Base-by-base conservation (phyloP, 139 green algal genomes). In the Coccomyxa sp. region DNA sequence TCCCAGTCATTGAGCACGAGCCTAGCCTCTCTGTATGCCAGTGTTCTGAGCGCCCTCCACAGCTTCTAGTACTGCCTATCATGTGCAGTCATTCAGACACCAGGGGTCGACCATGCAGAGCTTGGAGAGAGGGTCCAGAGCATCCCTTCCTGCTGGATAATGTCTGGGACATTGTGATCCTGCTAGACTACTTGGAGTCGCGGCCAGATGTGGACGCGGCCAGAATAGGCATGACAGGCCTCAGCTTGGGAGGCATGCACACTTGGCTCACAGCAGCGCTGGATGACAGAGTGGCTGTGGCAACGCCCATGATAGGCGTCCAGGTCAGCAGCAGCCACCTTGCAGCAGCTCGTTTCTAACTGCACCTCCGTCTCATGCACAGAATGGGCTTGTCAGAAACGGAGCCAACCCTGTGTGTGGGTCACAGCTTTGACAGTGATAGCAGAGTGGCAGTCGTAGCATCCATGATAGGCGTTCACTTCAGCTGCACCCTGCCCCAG, bases 81-180 rank as follows among this genome's bases (percentile, higher is more conserved):
- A 58, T 58, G 44, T 16, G 44, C 12, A 37, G 2, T 36, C n/a
- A 22, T 71, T 22, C 64, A 38, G 64, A 14, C n/a, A 31, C 1
- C 27, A 10, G 50, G 50, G 50, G 18, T 64, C 18, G 2, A 22
- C 18, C 50, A 31, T 2, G 64, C n/a, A 71, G 64, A 29, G 64
- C 64, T 18, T 71, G 64, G 64, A 34, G 64, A 37, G 7, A 2
- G 2, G n/a, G 64, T 34, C 70, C 38, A 9, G 89, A 94, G 82
- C 83, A 64, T 8, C 91, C 91, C 7, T 93, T 93, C 75, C 79
- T 93, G 55, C 79, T 95, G 75, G 91, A 95, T 83, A 93, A 85
- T 40, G 81, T 94, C 74, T 93, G 89, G 86, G 91, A 95, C 76
- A n/a, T 95, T 18, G 27, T 85, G 39, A 73, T 85, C 50, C 39